These are phyloP conservation scores for Picea glauca DNA, from an alignment of 75 land plant genomes.

Conservation along the genomic window DNA sequence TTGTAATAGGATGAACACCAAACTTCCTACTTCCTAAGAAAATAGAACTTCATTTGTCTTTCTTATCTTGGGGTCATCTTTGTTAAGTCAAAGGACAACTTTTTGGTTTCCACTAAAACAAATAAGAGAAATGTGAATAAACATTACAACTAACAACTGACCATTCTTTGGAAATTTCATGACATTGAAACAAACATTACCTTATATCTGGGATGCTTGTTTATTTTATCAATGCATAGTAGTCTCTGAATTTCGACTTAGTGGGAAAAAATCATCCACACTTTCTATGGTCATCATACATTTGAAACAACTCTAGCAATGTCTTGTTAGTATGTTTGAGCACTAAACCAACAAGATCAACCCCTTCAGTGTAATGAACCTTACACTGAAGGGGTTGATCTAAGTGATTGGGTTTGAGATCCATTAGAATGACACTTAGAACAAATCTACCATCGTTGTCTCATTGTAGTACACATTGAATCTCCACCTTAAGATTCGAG, in stretches of 20 bases:
- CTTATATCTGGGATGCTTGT: slow-evolving; percentile 94
- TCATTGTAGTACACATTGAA: no score
- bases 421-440: no score
- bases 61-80: slow-evolving; percentile 58
- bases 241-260: slow-evolving; percentile 91
- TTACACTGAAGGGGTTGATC: no score
- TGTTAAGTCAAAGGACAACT: slow-evolving; percentile 94
- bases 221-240: slow-evolving; percentile 95
- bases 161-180: slow-evolving; percentile 8
- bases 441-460: no score
- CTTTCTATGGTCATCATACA: slow-evolving; percentile 97
- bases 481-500: no score
- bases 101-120: slow-evolving; percentile 87
- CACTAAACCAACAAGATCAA: no score
- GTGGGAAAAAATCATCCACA: slow-evolving; percentile 52
- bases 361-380: no score
- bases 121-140: slow-evolving; percentile 16
- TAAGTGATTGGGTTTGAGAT: no score
- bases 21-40: slow-evolving; percentile 31
- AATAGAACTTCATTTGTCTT: no score
- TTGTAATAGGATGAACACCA: slow-evolving; percentile 8
- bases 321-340: slow-evolving; percentile 92
- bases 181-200: slow-evolving; percentile 37
- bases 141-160: slow-evolving; percentile 13
- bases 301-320: slow-evolving; percentile 91